Conservation (phyloP, 2,329 filamentous ascomycete species). For the Whalleya microplaca region DNA sequence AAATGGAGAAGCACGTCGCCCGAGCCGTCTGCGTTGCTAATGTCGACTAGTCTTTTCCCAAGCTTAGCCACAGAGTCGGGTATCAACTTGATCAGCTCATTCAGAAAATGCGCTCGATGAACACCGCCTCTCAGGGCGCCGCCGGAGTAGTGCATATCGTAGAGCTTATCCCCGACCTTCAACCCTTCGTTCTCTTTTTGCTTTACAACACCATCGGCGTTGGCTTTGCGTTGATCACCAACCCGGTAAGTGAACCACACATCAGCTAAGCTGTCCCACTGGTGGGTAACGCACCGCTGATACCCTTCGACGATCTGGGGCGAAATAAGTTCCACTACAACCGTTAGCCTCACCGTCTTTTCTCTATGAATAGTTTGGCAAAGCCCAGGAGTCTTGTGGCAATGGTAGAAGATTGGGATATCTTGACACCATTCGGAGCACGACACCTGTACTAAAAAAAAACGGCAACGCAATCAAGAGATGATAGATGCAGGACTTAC, state of each 20-base stretch:
- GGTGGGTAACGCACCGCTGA: slow-evolving; percentile 33
- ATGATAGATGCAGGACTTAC: not conserved
- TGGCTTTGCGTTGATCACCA: slow-evolving; percentile 27
- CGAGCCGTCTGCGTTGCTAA: slow-evolving; percentile 29
- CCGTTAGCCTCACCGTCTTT: not conserved
- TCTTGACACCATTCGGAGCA: too few relatives aligned
- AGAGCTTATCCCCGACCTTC: slow-evolving; percentile 29
- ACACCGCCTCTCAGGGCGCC: slow-evolving; percentile 27
- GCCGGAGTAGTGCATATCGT: slow-evolving; percentile 24
- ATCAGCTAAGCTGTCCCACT: slow-evolving; percentile 24
- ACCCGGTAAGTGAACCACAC: slow-evolving; percentile 33
- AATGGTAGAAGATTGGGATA: too few relatives aligned
- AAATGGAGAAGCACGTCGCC: slow-evolving; percentile 38
- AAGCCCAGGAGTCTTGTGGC: too few relatives aligned
- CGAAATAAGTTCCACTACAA: slow-evolving; percentile 33
- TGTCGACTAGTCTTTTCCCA: slow-evolving; percentile 40
- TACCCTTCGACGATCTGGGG: slow-evolving; percentile 34
- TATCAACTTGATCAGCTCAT: slow-evolving; percentile 44
- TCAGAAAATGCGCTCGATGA: slow-evolving; percentile 45
- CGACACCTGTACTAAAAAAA: too few relatives aligned
- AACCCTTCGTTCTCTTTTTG: slow-evolving; percentile 20
- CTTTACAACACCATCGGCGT: slow-evolving; percentile 22
- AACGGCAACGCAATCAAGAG: not conserved
- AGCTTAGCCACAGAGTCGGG: slow-evolving; percentile 39
- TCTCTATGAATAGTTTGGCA: too few relatives aligned